Percentiles rank a stretch among this genome's conserved stretches.
Evolutionary conservation across 2,329 filamentous ascomycete species (phyloP).

Genomic region (Arachnomyces sp.): DNA sequence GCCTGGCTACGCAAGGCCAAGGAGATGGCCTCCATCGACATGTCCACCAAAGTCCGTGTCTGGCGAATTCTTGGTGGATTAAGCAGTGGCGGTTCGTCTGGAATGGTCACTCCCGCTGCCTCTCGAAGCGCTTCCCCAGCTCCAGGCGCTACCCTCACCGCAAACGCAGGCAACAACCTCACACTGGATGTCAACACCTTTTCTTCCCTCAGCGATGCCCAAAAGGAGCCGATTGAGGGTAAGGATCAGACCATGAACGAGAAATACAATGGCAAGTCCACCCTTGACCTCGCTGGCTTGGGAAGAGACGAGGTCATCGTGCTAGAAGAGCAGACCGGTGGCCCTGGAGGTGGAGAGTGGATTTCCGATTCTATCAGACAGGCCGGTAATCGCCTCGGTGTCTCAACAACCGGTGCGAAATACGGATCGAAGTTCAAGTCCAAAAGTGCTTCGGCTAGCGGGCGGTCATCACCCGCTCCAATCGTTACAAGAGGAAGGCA

Average conservation of each 20-base stretch:
- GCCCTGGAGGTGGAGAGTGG: slow-evolving; percentile 47
- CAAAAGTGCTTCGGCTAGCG: slow-evolving; percentile 42
- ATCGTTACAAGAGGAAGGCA: slow-evolving; percentile 62
- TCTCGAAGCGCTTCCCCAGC: slow-evolving; percentile 37
- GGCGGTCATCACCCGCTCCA: slow-evolving; percentile 61
- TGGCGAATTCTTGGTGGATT: slow-evolving; percentile 52
- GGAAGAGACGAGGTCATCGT: slow-evolving; percentile 67
- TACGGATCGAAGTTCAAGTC: slow-evolving; percentile 31
- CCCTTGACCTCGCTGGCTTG: slow-evolving; percentile 58
- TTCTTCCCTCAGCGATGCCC: slow-evolving; percentile 50
- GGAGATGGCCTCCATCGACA: slow-evolving; percentile 55
- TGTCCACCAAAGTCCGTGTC: slow-evolving; percentile 65
- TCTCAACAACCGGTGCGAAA: slow-evolving; percentile 35
- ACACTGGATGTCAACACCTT: slow-evolving; percentile 58
- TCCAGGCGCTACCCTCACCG: slow-evolving; percentile 33
- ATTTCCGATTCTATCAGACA: slow-evolving; percentile 41
- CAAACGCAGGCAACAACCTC: slow-evolving; percentile 40
- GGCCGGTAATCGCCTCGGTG: slow-evolving; percentile 41
- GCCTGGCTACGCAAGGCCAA: slow-evolving; percentile 73
- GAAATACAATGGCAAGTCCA: slow-evolving; percentile 68
- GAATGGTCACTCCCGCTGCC: slow-evolving; percentile 35
- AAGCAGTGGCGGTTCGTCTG: slow-evolving; percentile 35
- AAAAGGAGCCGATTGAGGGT: slow-evolving; percentile 55
- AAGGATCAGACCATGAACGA: slow-evolving; percentile 63
- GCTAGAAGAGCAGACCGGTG: slow-evolving; percentile 67